These are phyloP conservation scores for Aspergillus leporis DNA, from an alignment of 495 filamentous ascomycete genomes.

Conservation along the genomic window DNA sequence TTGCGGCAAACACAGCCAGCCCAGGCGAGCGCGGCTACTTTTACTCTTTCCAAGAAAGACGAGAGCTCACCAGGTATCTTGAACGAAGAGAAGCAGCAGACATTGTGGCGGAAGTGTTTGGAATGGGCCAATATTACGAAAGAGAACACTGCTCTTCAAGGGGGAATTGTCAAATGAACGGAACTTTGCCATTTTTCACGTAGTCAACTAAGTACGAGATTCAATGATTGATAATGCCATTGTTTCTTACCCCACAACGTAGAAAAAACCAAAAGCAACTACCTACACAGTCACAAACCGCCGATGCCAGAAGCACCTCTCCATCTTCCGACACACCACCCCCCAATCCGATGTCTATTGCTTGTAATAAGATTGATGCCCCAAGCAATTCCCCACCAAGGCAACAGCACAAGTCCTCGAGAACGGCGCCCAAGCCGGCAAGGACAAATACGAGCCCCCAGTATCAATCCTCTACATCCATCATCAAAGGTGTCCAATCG, in stretches of 20 bases:
- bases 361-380: not conserved
- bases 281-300: not conserved
- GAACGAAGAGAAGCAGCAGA: constrained; percentile 40
- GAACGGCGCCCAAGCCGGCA: constrained; percentile 3
- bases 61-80: constrained; percentile 39
- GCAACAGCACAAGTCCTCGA: not conserved
- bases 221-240: too few species aligned
- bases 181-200: not conserved
- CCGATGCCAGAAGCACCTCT: not conserved
- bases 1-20: constrained; percentile 27
- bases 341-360: constrained; percentile 2
- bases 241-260: too few species aligned
- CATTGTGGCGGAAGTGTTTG: constrained; percentile 44
- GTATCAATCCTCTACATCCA: too few species aligned
- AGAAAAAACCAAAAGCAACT: too few species aligned
- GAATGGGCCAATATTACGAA: constrained; percentile 34
- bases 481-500: too few species aligned
- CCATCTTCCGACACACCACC: not conserved
- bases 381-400: not conserved
- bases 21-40: constrained; percentile 41
- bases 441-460: constrained; percentile 3
- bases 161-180: not conserved
- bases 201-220: too few species aligned
- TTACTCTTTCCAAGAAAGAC: constrained; percentile 35
- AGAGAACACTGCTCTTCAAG: constrained; percentile 3